Conservation (phyloP, 78 protist genomes). For the Speleostelium caveatum region DNA sequence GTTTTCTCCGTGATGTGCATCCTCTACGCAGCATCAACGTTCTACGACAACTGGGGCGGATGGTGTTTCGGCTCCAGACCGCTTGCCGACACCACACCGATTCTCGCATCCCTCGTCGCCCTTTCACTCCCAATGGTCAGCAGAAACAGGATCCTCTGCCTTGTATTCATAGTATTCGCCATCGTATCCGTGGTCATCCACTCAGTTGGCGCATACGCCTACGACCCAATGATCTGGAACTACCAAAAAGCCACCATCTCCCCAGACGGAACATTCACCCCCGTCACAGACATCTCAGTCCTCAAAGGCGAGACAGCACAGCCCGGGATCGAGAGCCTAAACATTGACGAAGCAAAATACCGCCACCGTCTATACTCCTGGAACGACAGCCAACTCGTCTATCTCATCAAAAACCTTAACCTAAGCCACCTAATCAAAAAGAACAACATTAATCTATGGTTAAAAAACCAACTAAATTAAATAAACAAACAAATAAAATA, state of each 20-base stretch:
- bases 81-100: slow-evolving; percentile 15
- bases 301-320: background rate
- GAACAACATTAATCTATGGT: background rate
- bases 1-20: background rate
- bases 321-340: background rate
- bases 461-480: too few species aligned
- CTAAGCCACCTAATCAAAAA: background rate
- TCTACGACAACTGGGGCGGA: slow-evolving; percentile 52
- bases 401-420: background rate
- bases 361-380: background rate
- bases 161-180: background rate
- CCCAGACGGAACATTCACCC: background rate
- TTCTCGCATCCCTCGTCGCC: background rate
- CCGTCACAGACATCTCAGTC: background rate
- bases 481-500: too few species aligned
- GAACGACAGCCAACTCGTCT: background rate
- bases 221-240: slow-evolving; percentile 52
- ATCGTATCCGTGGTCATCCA: background rate
- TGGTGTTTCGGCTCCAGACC: slow-evolving; percentile 49
- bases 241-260: background rate
- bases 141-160: background rate
- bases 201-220: slow-evolving; percentile 4
- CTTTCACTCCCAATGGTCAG: background rate
- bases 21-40: slow-evolving; percentile 10
- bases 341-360: background rate